Conservation (phyloP, 805 yeast species). For the Saturnispora besseyi region DNA sequence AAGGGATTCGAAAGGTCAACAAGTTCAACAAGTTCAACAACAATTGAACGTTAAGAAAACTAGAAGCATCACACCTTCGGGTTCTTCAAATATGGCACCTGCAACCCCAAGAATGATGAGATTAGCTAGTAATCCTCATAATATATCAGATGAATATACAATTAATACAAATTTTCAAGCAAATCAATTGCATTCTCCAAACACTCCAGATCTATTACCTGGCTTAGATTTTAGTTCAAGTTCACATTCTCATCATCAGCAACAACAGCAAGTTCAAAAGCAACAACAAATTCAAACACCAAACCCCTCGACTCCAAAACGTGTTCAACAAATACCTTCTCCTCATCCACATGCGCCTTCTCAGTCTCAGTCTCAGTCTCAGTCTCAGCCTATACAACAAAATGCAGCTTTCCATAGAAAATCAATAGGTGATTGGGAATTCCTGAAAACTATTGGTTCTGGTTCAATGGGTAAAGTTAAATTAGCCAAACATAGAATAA, state of each 20-base stretch:
- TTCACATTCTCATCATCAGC: not conserved
- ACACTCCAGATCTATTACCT: constrained; percentile 15
- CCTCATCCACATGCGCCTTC: not conserved
- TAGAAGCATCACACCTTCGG: not conserved
- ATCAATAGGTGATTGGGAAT: constrained; percentile 95
- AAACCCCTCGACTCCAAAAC: not conserved
- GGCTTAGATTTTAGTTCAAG: constrained; percentile 20
- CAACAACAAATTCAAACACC: constrained; percentile 12
- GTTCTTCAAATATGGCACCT: constrained; percentile 34
- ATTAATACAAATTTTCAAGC: constrained; percentile 17
- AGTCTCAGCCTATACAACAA: constrained; percentile 5
- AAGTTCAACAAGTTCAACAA: not conserved
- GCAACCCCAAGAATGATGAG: constrained; percentile 67
- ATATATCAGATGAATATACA: constrained; percentile 20
- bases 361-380: not conserved
- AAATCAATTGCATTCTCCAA: constrained; percentile 9
- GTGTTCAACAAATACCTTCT: not conserved
- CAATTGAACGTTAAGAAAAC: constrained; percentile 10
- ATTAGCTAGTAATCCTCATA: constrained; percentile 34
- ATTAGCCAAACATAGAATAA: constrained; percentile 75
- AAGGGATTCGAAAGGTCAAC: too few relatives aligned
- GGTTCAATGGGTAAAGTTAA: constrained; percentile 99
- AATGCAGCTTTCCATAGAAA: constrained; percentile 64
- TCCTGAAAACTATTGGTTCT: constrained; percentile 90
- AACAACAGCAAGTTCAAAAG: constrained; percentile 5